Conservation (phyloP, 2,329 filamentous ascomycete species). For the Sclerotinia minor region DNA sequence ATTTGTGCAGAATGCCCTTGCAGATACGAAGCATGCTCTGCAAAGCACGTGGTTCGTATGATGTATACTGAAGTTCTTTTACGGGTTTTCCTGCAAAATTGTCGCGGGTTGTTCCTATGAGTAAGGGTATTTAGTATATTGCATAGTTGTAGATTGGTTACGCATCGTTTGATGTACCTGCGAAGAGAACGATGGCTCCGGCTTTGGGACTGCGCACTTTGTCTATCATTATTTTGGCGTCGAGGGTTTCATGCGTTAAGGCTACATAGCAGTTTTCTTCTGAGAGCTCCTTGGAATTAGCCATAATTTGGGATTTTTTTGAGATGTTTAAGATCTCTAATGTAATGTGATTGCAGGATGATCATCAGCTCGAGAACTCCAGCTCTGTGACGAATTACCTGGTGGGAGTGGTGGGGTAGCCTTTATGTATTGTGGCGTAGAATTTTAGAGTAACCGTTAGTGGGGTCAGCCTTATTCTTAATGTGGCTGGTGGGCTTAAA, state of each 20-base stretch:
- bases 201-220: slow-evolving; percentile 71
- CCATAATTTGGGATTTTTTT: slow-evolving; percentile 26
- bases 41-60: slow-evolving; percentile 71
- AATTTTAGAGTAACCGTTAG: background rate
- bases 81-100: slow-evolving; percentile 72
- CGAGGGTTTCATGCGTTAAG: slow-evolving; percentile 63
- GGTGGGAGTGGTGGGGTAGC: background rate
- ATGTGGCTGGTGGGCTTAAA: slow-evolving; percentile 17
- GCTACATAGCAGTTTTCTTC: slow-evolving; percentile 63
- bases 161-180: slow-evolving; percentile 51
- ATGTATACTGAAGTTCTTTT: slow-evolving; percentile 71
- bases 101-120: slow-evolving; percentile 72
- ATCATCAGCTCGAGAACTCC: background rate
- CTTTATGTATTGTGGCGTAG: slow-evolving; percentile 9
- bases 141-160: slow-evolving; percentile 9
- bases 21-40: slow-evolving; percentile 67
- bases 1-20: slow-evolving; percentile 54
- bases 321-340: background rate
- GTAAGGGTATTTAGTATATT: slow-evolving; percentile 26
- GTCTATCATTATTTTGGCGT: slow-evolving; percentile 58
- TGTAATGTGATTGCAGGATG: background rate
- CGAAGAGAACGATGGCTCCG: slow-evolving; percentile 75
- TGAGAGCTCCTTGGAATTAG: slow-evolving; percentile 44
- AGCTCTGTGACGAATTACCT: background rate
- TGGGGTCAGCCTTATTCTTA: background rate